Base-by-base conservation (phyloP, 129 eudicot species). In the Mikania micrantha region DNA sequence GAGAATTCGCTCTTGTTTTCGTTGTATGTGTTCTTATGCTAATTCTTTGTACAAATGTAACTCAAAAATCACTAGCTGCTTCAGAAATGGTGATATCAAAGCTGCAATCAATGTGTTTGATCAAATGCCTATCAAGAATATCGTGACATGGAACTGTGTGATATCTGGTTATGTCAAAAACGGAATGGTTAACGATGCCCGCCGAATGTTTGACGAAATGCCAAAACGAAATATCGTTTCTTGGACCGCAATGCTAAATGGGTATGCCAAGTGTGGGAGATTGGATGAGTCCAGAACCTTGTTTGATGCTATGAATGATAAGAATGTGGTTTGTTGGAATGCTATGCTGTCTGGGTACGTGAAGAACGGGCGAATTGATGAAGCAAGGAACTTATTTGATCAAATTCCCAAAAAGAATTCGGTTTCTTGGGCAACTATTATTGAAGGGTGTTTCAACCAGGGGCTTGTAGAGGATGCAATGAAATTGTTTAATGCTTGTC, bases 201-300 rank as follows among this genome's bases (percentile, higher is more conserved):
- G 79, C 5, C 22, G 61, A 27, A 31, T 83, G 74, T 88, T 88
- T 29, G 84, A 83, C 71, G 45, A 50, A 72, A 88, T 88, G 92
- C 90, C 96, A 0, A 2, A 10, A 13, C 76, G 81, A 65, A 88
- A 88, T 48, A 39, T 88, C 12, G 92, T 88, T 21, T 88, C 96
- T 15, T 88, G 87, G 91, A 88, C 92, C 1, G 87, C 92, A 7
- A 80, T 88, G 92, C 77, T 88, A 41, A 85, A 77, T 61, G 92
- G 92, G 56, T 88, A 83, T 35, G 88, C 88, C 5, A 84, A 67
- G 73, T 73, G 71, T 70, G 88, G 89, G 54, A 74, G 74, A 24
- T 48, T 90, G 62, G 82, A 74, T 2, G 92, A 87, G 69, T 87
- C 95, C 0, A 73, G 32, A 57, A 19, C 42, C 2, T 74, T 87